Percentiles rank a stretch among this genome's conserved stretches.
Evolutionary conservation across 164 flowering plant genomes (phyloP).

Genomic region (Liquidambar formosana): DNA sequence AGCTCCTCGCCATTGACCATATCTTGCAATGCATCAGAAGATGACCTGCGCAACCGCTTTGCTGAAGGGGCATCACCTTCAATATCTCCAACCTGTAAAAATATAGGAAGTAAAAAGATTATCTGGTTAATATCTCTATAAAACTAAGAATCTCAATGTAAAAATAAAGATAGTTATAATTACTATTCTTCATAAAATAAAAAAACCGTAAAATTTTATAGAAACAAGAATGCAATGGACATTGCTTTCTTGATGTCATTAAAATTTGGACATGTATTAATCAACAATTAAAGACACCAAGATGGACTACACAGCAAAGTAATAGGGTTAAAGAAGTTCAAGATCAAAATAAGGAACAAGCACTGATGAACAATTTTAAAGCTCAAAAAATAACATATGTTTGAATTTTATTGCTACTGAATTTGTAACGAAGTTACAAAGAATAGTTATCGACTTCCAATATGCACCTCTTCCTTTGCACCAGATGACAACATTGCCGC

Average conservation of each 20-base stretch:
- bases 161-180: not conserved
- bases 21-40: conserved; percentile 89
- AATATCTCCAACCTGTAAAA: conserved; percentile 75
- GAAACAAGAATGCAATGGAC: no score
- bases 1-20: conserved; percentile 80
- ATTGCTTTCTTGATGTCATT: no score
- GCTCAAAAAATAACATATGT: conserved; percentile 1
- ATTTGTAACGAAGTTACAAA: conserved; percentile 2
- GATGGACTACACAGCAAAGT: not conserved
- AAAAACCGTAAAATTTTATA: no score
- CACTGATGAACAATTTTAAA: not conserved
- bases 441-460: not conserved
- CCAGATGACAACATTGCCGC: conserved; percentile 43
- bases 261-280: no score
- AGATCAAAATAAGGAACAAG: not conserved
- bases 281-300: not conserved
- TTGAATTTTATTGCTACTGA: not conserved
- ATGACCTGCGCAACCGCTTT: conserved; percentile 72
- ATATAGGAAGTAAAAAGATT: not conserved
- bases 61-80: conserved; percentile 73
- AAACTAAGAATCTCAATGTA: not conserved
- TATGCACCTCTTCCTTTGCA: conserved; percentile 86
- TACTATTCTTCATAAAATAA: no score
- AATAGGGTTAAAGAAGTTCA: not conserved
- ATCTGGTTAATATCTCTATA: not conserved